Percentiles rank a stretch among this genome's conserved stretches.
These are phyloP conservation scores for Teratosphaeriaceae sp. DNA, from an alignment of 2,329 filamentous ascomycete genomes.

Conservation along the genomic window DNA sequence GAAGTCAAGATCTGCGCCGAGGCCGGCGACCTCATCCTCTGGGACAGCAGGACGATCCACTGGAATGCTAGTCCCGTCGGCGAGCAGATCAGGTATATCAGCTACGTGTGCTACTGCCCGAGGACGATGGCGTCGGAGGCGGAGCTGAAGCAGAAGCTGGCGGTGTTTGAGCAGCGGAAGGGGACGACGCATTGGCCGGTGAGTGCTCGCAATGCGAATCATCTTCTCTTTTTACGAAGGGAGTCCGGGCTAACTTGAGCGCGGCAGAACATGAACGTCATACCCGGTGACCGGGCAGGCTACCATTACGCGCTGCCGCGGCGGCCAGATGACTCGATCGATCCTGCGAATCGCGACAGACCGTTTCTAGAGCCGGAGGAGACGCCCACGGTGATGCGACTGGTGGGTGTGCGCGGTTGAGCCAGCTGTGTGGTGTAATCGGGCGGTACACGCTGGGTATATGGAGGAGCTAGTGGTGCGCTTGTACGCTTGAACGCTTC, in stretches of 20 bases:
- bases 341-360: conserved; percentile 11
- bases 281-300: conserved; percentile 14
- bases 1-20: conserved; percentile 18
- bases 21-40: conserved; percentile 22
- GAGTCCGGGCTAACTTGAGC: too few relatives aligned
- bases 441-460: neutral
- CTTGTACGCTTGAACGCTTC: neutral
- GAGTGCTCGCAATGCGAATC: neutral
- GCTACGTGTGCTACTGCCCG: conserved; percentile 18
- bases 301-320: conserved; percentile 13
- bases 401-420: conserved; percentile 11
- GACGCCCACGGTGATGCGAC: conserved; percentile 11
- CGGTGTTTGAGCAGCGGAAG: conserved; percentile 14
- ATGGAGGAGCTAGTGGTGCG: too few relatives aligned
- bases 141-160: conserved; percentile 13
- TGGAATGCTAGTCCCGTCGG: conserved; percentile 26
- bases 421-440: neutral
- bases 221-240: too few relatives aligned
- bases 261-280: conserved; percentile 17
- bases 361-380: conserved; percentile 14
- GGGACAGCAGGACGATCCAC: conserved; percentile 39
- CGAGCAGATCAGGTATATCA: conserved; percentile 13
- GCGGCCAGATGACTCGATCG: conserved; percentile 12
- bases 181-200: conserved; percentile 21
- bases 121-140: conserved; percentile 10